Evolutionary conservation across 805 yeast species (phyloP).

Genomic region (Saccharomycopsis sp.): DNA sequence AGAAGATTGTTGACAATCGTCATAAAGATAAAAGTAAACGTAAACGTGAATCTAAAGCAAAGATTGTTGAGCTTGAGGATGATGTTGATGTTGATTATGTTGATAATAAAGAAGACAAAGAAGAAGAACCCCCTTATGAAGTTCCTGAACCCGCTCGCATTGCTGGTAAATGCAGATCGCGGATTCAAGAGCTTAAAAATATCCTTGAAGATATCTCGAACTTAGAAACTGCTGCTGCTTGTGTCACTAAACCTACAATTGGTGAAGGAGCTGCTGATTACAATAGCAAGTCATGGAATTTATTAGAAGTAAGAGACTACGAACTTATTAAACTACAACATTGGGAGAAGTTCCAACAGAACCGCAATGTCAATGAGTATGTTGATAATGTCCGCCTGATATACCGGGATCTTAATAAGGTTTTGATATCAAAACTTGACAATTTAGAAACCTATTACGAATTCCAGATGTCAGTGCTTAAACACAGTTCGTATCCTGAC

Average conservation of each 20-base stretch:
- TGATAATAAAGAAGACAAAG: no score
- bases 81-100: no score
- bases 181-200: neutral
- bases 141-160: neutral
- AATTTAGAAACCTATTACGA: slow-evolving; percentile 18
- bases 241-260: no score
- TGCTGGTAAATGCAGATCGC: neutral
- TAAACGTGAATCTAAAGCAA: no score
- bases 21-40: no score
- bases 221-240: no score
- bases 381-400: slow-evolving; percentile 1
- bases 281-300: neutral
- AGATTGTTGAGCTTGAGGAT: no score
- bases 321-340: slow-evolving; percentile 11
- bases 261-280: no score
- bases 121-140: no score
- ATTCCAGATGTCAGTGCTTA: slow-evolving; percentile 12
- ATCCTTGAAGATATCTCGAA: neutral
- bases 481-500: neutral
- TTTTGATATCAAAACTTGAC: slow-evolving; percentile 8
- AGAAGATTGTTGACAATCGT: no score
- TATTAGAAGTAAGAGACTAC: slow-evolving; percentile 11
- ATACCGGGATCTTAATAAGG: slow-evolving; percentile 3
- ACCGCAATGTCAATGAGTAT: slow-evolving; percentile 2
- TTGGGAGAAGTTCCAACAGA: slow-evolving; percentile 3